phyloP scores from a whole-genome alignment of 139 green algal species.

The Pleodorina starrii region DNA sequence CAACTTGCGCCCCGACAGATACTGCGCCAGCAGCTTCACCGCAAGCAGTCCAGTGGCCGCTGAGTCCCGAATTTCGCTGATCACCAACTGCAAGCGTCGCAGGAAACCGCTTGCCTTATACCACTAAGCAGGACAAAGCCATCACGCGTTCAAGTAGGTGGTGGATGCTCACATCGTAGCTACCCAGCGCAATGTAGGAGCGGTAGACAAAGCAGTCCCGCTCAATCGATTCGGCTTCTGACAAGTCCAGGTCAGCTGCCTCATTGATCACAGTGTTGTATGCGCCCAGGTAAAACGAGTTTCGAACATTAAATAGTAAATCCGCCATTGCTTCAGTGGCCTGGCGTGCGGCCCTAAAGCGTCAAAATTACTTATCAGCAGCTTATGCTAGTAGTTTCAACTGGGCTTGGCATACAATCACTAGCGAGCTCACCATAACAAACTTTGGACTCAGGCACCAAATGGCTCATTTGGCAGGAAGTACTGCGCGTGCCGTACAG shows the following conservation, averaged over 20 bases:
- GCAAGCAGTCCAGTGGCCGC: conserved; percentile 87
- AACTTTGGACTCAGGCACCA: no score
- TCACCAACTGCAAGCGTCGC: conserved; percentile 88
- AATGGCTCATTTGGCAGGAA: no score
- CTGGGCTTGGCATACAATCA: no score
- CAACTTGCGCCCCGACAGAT: conserved; percentile 68
- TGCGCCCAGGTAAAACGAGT: conserved; percentile 94
- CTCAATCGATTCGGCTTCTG: conserved; percentile 83
- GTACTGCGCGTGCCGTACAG: no score
- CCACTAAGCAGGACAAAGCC: no score
- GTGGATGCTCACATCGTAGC: conserved; percentile 86
- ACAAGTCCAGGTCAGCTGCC: conserved; percentile 83
- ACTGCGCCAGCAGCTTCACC: conserved; percentile 92
- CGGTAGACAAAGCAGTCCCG: conserved; percentile 92
- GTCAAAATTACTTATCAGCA: no score
- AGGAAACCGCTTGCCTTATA: no score
- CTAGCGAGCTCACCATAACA: no score
- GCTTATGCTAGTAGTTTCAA: no score
- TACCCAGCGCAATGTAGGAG: conserved; percentile 96
- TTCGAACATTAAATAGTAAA: conserved; percentile 89
- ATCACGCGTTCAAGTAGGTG: no score
- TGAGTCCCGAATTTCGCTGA: conserved; percentile 88
- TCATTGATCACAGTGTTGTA: conserved; percentile 96
- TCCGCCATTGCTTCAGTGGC: conserved; percentile 69
- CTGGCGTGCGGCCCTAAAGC: background rate